Evolutionary conservation across 2,329 filamentous ascomycete genomes (phyloP).

Genomic region (Stachybotrys chartarum): DNA sequence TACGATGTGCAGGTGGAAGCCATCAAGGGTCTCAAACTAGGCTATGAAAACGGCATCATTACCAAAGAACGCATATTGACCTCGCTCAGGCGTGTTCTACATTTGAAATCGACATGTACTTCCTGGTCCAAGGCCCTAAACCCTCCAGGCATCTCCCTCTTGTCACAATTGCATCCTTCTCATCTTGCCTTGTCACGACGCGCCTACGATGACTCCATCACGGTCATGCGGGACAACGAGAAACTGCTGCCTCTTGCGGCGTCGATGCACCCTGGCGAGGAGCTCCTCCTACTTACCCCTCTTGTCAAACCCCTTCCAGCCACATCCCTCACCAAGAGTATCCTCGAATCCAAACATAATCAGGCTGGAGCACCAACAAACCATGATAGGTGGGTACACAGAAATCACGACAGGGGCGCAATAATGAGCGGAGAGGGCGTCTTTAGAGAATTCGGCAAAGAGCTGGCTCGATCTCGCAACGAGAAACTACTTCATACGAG

Average conservation of each 20-base stretch:
- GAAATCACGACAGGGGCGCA: constrained; percentile 48
- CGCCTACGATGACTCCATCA: constrained; percentile 89
- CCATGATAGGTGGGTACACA: constrained; percentile 50
- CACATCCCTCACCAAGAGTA: constrained; percentile 70
- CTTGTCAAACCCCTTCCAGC: constrained; percentile 88
- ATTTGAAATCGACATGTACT: constrained; percentile 77
- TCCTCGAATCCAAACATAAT: constrained; percentile 47
- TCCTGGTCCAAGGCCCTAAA: constrained; percentile 90
- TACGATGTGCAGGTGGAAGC: constrained; percentile 87
- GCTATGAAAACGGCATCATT: constrained; percentile 85
- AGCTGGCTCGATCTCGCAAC: constrained; percentile 76
- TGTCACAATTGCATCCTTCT: constrained; percentile 74
- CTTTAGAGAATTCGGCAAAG: constrained; percentile 81
- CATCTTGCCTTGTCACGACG: constrained; percentile 76
- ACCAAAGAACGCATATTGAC: constrained; percentile 71
- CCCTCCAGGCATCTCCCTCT: constrained; percentile 67
- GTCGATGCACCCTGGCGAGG: constrained; percentile 76
- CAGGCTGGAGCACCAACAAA: constrained; percentile 25
- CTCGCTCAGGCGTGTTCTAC: constrained; percentile 71
- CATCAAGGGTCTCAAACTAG: constrained; percentile 80
- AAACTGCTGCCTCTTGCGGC: constrained; percentile 75
- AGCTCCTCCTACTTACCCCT: constrained; percentile 81
- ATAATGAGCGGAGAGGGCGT: constrained; percentile 91
- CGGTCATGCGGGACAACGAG: constrained; percentile 84
- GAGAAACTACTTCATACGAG: constrained; percentile 89